Evolutionary conservation across 2,329 filamentous ascomycete species (phyloP).

Genomic region (Aspergillus japonicus): DNA sequence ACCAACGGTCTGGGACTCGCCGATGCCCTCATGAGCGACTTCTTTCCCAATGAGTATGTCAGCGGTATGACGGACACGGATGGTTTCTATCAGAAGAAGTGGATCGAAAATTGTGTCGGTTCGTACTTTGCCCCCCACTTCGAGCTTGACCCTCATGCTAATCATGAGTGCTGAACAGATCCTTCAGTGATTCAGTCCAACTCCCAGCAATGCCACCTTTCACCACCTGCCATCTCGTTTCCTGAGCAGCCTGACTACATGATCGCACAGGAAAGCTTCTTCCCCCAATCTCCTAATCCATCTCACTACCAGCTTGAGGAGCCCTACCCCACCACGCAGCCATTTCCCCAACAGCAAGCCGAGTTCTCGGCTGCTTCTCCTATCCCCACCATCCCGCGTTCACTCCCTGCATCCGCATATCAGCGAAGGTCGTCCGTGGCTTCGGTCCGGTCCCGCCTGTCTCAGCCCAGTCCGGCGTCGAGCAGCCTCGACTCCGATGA

Average conservation of each 20-base stretch:
- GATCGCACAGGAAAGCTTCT: slow-evolving; percentile 29
- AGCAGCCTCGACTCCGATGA: slow-evolving; percentile 63
- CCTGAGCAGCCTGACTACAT: slow-evolving; percentile 33
- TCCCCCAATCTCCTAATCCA: slow-evolving; percentile 36
- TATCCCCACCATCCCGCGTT: slow-evolving; percentile 53
- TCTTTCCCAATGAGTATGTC: slow-evolving; percentile 55
- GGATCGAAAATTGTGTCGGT: slow-evolving; percentile 39
- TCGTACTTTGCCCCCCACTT: slow-evolving; percentile 16
- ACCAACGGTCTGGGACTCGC: slow-evolving; percentile 60
- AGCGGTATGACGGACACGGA: slow-evolving; percentile 46
- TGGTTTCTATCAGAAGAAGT: slow-evolving; percentile 44
- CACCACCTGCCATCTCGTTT: slow-evolving; percentile 34
- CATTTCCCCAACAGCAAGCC: slow-evolving; percentile 25
- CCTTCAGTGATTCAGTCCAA: slow-evolving; percentile 59
- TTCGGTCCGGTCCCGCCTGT: slow-evolving; percentile 67
- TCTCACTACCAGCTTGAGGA: slow-evolving; percentile 35
- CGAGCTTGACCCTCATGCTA: background rate
- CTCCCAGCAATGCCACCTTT: slow-evolving; percentile 30
- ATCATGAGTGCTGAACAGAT: slow-evolving; percentile 42
- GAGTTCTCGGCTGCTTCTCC: slow-evolving; percentile 54
- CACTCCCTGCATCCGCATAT: slow-evolving; percentile 48
- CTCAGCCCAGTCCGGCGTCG: slow-evolving; percentile 58
- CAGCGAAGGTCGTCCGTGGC: slow-evolving; percentile 66
- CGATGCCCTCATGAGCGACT: slow-evolving; percentile 61
- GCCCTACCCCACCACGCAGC: slow-evolving; percentile 30